Evolutionary conservation across 1,139 yeast genomes (phyloP).

Genomic region (Nakaseomyces kungkrabaensis): DNA sequence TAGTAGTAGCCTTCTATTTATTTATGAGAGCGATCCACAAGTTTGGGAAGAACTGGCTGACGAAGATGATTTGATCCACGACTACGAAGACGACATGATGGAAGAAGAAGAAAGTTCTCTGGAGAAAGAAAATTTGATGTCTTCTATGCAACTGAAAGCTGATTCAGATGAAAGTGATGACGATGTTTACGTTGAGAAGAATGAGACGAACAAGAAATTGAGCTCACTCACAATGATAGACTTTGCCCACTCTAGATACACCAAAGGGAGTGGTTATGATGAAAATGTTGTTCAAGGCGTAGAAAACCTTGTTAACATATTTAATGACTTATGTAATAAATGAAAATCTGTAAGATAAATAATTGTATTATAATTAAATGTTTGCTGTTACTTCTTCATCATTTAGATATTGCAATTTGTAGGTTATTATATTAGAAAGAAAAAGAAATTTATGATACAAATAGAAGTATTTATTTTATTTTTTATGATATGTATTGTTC

Average conservation of each 20-base stretch:
- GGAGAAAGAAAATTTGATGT: background rate
- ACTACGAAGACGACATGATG: slow-evolving; percentile 30
- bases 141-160: background rate
- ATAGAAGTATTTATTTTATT: background rate
- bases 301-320: slow-evolving; percentile 43
- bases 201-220: slow-evolving; percentile 16
- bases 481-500: background rate
- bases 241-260: slow-evolving; percentile 74
- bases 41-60: slow-evolving; percentile 38
- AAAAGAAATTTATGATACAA: background rate
- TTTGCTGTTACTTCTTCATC: no score
- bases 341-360: background rate
- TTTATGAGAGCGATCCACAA: slow-evolving; percentile 56
- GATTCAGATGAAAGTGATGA: slow-evolving; percentile 22
- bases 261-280: slow-evolving; percentile 61
- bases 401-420: no score
- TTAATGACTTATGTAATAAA: slow-evolving; percentile 15
- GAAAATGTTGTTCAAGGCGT: slow-evolving; percentile 60
- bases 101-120: slow-evolving; percentile 24
- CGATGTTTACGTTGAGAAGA: slow-evolving; percentile 11
- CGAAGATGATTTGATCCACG: slow-evolving; percentile 35
- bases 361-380: no score
- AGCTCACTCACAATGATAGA: slow-evolving; percentile 65
- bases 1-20: slow-evolving; percentile 66
- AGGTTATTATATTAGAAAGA: no score